Evolutionary conservation across 2,329 filamentous ascomycete species (phyloP).

Genomic region (Microdochium bolleyi): DNA sequence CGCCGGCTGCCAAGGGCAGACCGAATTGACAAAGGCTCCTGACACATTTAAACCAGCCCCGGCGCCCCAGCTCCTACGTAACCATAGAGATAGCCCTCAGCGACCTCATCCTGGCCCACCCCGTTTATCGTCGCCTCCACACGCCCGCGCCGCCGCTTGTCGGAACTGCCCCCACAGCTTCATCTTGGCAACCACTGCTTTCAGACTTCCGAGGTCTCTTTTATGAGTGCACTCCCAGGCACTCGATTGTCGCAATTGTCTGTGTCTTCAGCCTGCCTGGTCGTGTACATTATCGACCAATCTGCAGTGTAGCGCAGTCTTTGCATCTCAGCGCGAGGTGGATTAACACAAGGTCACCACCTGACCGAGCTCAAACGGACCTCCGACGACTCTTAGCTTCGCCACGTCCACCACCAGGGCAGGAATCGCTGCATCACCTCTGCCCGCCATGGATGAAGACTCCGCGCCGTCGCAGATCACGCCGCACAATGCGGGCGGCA

Average conservation of each 20-base stretch:
- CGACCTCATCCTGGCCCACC: neutral
- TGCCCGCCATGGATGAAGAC: constrained; percentile 44
- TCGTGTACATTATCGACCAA: too few species aligned
- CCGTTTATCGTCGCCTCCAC: neutral
- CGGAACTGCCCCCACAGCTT: neutral
- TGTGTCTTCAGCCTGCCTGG: neutral
- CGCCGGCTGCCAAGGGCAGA: neutral
- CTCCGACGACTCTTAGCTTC: too few species aligned
- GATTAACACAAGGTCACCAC: too few species aligned
- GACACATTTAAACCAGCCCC: neutral
- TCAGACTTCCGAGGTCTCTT: neutral
- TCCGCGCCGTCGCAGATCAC: constrained; percentile 42
- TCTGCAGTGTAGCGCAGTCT: too few species aligned
- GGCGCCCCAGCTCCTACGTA: too few species aligned
- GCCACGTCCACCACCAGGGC: too few species aligned
- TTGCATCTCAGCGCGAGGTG: too few species aligned
- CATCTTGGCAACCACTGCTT: neutral
- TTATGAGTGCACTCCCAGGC: neutral
- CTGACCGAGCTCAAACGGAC: too few species aligned
- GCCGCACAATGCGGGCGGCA: constrained; percentile 22
- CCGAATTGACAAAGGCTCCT: neutral
- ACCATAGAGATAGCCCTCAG: neutral
- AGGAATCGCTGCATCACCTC: too few species aligned
- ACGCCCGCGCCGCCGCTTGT: neutral
- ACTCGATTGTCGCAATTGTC: neutral